These are phyloP conservation scores for Fonsecaea monophora DNA, from an alignment of 2,329 filamentous ascomycete species.

Conservation along the genomic window DNA sequence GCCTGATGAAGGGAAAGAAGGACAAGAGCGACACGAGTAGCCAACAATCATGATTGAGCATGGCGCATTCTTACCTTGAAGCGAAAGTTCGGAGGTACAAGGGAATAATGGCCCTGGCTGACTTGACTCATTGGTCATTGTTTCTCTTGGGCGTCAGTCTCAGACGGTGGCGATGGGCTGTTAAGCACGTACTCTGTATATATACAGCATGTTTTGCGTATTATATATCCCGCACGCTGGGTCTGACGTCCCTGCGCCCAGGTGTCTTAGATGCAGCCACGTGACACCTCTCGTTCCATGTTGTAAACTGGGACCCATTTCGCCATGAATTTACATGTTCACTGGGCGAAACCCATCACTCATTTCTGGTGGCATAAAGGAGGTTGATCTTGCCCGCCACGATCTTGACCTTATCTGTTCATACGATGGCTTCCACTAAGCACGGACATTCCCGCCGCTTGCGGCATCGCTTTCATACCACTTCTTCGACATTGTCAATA, in stretches of 20 bases:
- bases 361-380: background rate
- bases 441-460: constrained; percentile 1
- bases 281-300: background rate
- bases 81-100: constrained; percentile 1
- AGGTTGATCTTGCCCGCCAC: background rate
- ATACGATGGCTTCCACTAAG: background rate
- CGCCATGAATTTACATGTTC: background rate
- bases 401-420: background rate
- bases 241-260: background rate
- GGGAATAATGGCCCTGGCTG: background rate
- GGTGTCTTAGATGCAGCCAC: background rate
- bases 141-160: background rate
- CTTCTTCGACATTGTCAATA: background rate
- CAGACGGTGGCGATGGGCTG: background rate
- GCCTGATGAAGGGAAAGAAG: constrained; percentile 26
- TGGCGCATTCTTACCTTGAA: background rate
- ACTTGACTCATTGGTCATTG: background rate
- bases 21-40: constrained; percentile 28
- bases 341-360: background rate
- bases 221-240: background rate
- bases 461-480: background rate
- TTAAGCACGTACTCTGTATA: background rate
- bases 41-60: constrained; percentile 14
- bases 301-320: background rate
- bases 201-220: background rate